Evolutionary conservation across 208 protist genomes (phyloP), one percentile per base, ranked within the genome.

Genomic region (Trypanosoma vivax): DNA sequence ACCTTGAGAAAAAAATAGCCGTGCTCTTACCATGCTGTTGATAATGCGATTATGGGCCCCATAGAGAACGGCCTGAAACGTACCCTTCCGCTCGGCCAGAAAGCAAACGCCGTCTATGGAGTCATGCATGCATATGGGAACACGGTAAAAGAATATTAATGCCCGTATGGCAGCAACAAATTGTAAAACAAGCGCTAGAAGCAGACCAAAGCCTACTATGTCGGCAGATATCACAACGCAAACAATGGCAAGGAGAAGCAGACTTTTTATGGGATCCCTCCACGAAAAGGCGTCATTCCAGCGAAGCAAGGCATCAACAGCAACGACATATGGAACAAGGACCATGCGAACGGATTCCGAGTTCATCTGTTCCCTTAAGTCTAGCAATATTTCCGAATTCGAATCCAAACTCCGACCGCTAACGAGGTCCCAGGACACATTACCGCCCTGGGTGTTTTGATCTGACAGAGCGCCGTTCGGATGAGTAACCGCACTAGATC

Each of bases 1-100:
- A 10, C 86, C 86, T 33, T 80, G 77, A 2, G 65, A 65, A 46
- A 86, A 93, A 51, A 93, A 93, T 2, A 93, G 40, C 27, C 75
- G 64, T 18, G 81, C 71, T 0, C 86, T 72, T 29, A 84, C 65
- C 28, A 93, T 64, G 25, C 79, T 79, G 53, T 93, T 93, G 16
- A 93, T 55, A 24, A 88, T 39, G 16, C 56, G 52, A 51, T 84
- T 83, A 10, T 83, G 73, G 7, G 68, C 52, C 4, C 79, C 81
- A 69, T 87, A 93, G 28, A 93, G 52, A 29, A 81, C 81, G 11
- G 71, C 64, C 14, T 76, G 57, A 27, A 76, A 59, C 18, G 25
- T 53, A 18, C 54, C 50, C 27, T 48, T 7, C 24, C 38, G 1
- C 31, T 16, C 25, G 19, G 40, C 13, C n/a, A 39, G 35, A 7